Base-by-base conservation (phyloP, 2,329 filamentous ascomycete species). In the Chrysoporthe austroafricana region DNA sequence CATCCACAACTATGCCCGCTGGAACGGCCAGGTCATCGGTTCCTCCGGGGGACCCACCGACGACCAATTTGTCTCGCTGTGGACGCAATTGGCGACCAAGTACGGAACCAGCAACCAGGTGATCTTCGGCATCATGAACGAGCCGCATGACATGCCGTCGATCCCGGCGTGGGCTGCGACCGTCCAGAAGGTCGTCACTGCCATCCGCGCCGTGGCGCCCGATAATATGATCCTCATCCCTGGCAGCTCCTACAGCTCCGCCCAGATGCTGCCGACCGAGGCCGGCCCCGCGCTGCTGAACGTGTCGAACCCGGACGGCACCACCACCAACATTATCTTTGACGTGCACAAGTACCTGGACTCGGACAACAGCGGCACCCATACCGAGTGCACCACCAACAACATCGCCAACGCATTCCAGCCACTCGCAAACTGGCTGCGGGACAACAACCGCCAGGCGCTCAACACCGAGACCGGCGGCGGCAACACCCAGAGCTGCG, bases 331-430 rank as follows among this genome's bases (percentile, higher is more conserved):
- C 59, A 76, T 90, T 18, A 77, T 87, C 26, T 79, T 88, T 48
- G 86, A 88, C 69, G 78, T 88, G 18, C 86, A 88, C 75, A 84
- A 88, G 74, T 89, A 89, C 73, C 81, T 89, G 7, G 86, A 89
- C 71, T 79, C 77, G 32, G 84, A 88, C 76, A 84, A 85, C 76
- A 84, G 82, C 14, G 87, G 86, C 46, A 84, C 82, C 0, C 77
- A 84, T 69, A 71, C 76, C 4, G 77, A 82, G 66, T 89, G 87
- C 75, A 82, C 82, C 3, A 85, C 82, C 2, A 80, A 88, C 70
- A 80, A 80, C 66, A 74, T 78, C 64, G 71, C 70, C 69, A 68
- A 60, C 34, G 72, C 74, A 14, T 79, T 79, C 70, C 70, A 70
- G 59, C 73, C 73, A 14, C 73, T 80, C 14, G 77, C 77, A 8